Percentiles rank a stretch among this genome's conserved stretches.
Conservation (phyloP, 805 yeast genomes). For the Saccharomycodes ludwigii region DNA sequence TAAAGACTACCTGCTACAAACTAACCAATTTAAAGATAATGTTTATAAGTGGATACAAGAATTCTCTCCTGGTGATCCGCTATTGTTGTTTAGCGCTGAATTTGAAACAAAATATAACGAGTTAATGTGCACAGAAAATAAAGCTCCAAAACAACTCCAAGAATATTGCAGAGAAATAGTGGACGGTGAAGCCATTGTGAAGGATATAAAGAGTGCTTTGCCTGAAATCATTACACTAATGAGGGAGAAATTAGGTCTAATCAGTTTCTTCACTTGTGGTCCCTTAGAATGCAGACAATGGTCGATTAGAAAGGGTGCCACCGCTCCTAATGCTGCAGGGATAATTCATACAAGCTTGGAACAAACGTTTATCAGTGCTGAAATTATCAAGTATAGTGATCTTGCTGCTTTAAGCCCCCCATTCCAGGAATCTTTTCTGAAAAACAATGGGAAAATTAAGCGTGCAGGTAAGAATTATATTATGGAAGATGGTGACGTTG, state of each 20-base stretch:
- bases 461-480: constrained; percentile 59
- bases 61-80: constrained; percentile 53
- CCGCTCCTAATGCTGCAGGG: constrained; percentile 86
- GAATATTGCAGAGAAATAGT: constrained; percentile 19
- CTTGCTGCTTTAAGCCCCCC: constrained; percentile 22
- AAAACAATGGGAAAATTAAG: constrained; percentile 17
- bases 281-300: constrained; percentile 78
- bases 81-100: constrained; percentile 57
- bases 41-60: constrained; percentile 56
- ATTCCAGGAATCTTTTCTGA: constrained; percentile 15
- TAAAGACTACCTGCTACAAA: constrained; percentile 45
- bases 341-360: constrained; percentile 78
- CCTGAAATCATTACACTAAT: constrained; percentile 53
- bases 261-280: constrained; percentile 83
- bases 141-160: constrained; percentile 6
- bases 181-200: constrained; percentile 16
- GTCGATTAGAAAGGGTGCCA: constrained; percentile 65
- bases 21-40: constrained; percentile 36
- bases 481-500: constrained; percentile 77
- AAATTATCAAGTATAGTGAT: constrained; percentile 58
- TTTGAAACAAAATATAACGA: constrained; percentile 29
- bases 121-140: constrained; percentile 3
- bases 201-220: constrained; percentile 30
- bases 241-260: constrained; percentile 56
- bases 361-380: constrained; percentile 69